Evolutionary conservation across 2,329 filamentous ascomycete genomes (phyloP).

Genomic region (Epichloe elymi): DNA sequence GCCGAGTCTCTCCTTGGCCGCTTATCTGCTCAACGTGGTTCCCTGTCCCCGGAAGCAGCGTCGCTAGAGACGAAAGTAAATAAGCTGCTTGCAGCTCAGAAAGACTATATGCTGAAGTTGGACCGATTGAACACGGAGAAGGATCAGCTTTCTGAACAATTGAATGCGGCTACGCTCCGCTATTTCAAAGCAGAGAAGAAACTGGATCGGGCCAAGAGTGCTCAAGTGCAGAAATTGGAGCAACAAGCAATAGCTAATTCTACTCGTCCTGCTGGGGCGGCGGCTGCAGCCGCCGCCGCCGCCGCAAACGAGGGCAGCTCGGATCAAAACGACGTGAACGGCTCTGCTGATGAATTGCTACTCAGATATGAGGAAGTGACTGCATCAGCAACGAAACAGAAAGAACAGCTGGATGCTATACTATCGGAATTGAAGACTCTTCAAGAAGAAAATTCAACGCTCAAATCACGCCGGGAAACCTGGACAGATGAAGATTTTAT

Average conservation of each 20-base stretch:
- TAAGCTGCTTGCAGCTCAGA: conserved; percentile 65
- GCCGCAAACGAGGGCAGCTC: conserved; percentile 31
- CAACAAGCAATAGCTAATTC: conserved; percentile 69
- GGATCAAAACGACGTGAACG: conserved; percentile 38
- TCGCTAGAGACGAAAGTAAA: conserved; percentile 65
- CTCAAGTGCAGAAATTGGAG: conserved; percentile 83
- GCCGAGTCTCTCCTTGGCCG: conserved; percentile 55
- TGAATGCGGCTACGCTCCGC: conserved; percentile 77
- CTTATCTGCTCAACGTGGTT: conserved; percentile 36
- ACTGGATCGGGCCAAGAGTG: conserved; percentile 76
- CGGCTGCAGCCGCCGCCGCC: conserved; percentile 1
- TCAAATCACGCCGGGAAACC: conserved; percentile 54
- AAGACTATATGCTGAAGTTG: conserved; percentile 63
- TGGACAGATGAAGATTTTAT: conserved; percentile 88
- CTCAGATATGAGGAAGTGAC: conserved; percentile 64
- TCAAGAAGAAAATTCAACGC: conserved; percentile 64
- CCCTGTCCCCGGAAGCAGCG: conserved; percentile 52
- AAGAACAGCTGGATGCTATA: conserved; percentile 72
- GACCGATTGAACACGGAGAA: conserved; percentile 68
- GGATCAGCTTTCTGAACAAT: conserved; percentile 69
- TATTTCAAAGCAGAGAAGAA: conserved; percentile 96
- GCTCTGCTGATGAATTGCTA: conserved; percentile 53
- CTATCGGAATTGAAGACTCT: conserved; percentile 63
- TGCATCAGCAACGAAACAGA: conserved; percentile 68
- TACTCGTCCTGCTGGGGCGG: conserved; percentile 28